Evolutionary conservation across 352 stramenopile species (phyloP), one percentile per base, ranked within the genome.

Genomic region (Achlya hypogyna): DNA sequence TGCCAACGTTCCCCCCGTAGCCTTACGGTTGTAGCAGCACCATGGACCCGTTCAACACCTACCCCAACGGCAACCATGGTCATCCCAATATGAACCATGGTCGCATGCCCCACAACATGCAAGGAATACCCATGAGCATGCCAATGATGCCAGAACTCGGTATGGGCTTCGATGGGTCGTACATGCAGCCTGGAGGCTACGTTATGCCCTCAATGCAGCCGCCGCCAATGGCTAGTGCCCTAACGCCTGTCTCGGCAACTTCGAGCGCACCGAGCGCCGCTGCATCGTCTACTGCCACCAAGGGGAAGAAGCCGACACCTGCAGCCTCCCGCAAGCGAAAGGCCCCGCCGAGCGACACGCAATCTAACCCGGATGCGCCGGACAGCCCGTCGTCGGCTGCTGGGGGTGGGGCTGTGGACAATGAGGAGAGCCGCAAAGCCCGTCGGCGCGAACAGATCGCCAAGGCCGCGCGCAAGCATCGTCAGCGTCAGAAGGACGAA

Each of bases 401-500:
- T 20, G 54, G 54, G 12, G 49, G 49, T 10, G 49, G 49, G 16
- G 49, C 49, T 56, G 31, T 20, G 10, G 82, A 90, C 43, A 84
- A 95, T 71, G 92, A 90, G 65, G 78, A 87, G 53, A 84, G 92
- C 69, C 84, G 82, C 6, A 95, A 95, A 74, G 86, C 86, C 35
- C 92, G 92, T 70, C 84, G 86, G 58, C 84, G 86, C 25, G 86
- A 84, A 42, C 86, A 95, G 75, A 95, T 95, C 32, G 86, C 86
- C 65, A 95, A 95, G 75, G 86, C 86, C 5, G 86, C 86, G 5
- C 84, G 86, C 10, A 95, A 95, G 67, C 86, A 95, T 71, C 79
- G 86, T 63, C 86, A 95, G 72, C 84, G 86, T 6, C 86, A 95
- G 65, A 95, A 95, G 71, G 84, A 95, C 65, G 86, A 95, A 65